phyloP scores from a whole-genome alignment of 176 grass and related monocot genomes.

The Pharus latifolius region DNA sequence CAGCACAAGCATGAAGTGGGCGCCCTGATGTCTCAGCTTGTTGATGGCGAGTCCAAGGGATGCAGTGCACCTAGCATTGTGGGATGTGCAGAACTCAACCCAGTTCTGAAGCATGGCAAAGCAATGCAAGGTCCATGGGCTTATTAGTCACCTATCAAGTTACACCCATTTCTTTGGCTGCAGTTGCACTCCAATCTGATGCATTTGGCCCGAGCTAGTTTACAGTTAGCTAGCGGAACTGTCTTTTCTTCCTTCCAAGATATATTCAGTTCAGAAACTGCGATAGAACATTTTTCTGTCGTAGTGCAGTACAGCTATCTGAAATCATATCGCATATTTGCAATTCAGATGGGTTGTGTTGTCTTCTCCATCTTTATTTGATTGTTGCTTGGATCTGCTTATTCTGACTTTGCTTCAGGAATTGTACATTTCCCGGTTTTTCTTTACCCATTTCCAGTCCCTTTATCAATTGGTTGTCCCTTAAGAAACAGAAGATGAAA shows the following conservation, averaged over 20 bases:
- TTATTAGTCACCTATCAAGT: not conserved
- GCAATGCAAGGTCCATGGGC: not conserved
- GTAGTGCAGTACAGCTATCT: too few relatives aligned
- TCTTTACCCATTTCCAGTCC: too few relatives aligned
- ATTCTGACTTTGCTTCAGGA: not conserved
- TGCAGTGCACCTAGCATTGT: not conserved
- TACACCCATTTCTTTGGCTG: not conserved
- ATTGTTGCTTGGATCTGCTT: not conserved
- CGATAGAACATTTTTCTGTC: not conserved
- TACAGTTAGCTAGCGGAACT: not conserved
- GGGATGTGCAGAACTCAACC: conserved; percentile 13
- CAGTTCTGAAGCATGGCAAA: not conserved
- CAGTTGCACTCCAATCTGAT: not conserved
- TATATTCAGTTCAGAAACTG: not conserved
- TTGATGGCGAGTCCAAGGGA: not conserved
- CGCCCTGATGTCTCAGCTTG: too few relatives aligned
- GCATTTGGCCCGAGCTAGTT: not conserved
- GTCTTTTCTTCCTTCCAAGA: too few relatives aligned
- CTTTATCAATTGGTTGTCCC: too few relatives aligned
- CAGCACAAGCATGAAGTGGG: not conserved
- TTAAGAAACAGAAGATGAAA: too few relatives aligned
- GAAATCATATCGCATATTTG: too few relatives aligned
- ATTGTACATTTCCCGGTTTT: not conserved
- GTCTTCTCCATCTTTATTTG: not conserved
- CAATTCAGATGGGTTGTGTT: not conserved